A percentile compares a stretch with the other conserved stretches of the same genome.
These are phyloP conservation scores for Davidsoniella neocaledoniae DNA, from an alignment of 2,329 filamentous ascomycete genomes.

Conservation along the genomic window DNA sequence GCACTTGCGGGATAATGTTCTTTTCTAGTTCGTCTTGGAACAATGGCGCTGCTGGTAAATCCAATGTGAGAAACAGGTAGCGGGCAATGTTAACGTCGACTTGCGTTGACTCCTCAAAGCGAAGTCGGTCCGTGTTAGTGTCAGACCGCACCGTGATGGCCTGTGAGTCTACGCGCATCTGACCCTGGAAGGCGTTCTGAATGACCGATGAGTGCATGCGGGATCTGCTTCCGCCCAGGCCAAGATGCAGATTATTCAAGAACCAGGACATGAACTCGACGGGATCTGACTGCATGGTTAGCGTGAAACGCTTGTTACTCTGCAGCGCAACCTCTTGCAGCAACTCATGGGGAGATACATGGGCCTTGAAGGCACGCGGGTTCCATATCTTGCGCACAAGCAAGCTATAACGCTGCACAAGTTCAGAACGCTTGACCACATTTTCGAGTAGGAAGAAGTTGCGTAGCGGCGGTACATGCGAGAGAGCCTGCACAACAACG, in stretches of 20 bases:
- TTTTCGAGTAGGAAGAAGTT: conserved; percentile 87
- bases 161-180: conserved; percentile 81
- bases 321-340: conserved; percentile 84
- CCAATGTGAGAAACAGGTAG: conserved; percentile 84
- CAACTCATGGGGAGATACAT: conserved; percentile 93
- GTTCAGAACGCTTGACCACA: conserved; percentile 53
- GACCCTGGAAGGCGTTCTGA: conserved; percentile 86
- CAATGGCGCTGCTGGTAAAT: conserved; percentile 77
- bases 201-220: conserved; percentile 74
- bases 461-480: conserved; percentile 74
- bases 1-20: conserved; percentile 91
- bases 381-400: conserved; percentile 98
- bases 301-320: conserved; percentile 81
- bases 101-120: conserved; percentile 78
- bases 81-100: conserved; percentile 63
- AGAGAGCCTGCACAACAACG: conserved; percentile 77
- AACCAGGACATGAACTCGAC: conserved; percentile 97
- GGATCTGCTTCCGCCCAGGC: conserved; percentile 75
- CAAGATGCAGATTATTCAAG: conserved; percentile 84
- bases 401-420: conserved; percentile 75
- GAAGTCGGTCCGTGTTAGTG: conserved; percentile 58
- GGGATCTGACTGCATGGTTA: conserved; percentile 83
- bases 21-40: conserved; percentile 90
- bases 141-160: conserved; percentile 84
- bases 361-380: conserved; percentile 82